These are phyloP conservation scores for Plantago lanceolata DNA, from an alignment of 305 asterid species.

Conservation along the genomic window DNA sequence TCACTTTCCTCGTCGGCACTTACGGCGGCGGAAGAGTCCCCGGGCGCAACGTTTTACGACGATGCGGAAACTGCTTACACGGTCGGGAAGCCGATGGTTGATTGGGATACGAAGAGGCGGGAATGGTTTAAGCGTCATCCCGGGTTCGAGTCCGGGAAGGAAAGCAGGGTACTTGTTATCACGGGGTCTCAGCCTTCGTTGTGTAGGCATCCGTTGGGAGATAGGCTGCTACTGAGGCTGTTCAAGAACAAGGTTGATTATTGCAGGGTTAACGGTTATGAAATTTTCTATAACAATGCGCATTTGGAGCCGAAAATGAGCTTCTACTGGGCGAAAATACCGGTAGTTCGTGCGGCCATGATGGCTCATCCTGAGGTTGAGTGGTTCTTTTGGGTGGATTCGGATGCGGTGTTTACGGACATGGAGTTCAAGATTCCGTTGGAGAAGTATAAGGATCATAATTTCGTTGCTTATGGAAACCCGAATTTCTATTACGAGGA, in stretches of 20 bases:
- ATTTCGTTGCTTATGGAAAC: slow-evolving; percentile 58
- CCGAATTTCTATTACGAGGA: slow-evolving; percentile 35
- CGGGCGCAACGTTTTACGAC: slow-evolving; percentile 45
- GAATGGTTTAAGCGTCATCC: slow-evolving; percentile 53
- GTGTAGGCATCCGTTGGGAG: slow-evolving; percentile 59
- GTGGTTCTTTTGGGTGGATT: slow-evolving; percentile 74
- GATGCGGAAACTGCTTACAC: slow-evolving; percentile 49
- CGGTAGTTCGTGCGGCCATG: slow-evolving; percentile 62
- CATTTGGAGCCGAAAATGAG: slow-evolving; percentile 51
- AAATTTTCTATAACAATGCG: slow-evolving; percentile 55
- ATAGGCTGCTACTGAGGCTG: slow-evolving; percentile 48
- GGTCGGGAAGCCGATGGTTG: slow-evolving; percentile 40
- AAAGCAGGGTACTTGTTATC: slow-evolving; percentile 42
- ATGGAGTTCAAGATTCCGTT: slow-evolving; percentile 67
- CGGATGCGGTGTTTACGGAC: slow-evolving; percentile 70
- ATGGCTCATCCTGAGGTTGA: slow-evolving; percentile 66
- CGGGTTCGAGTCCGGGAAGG: slow-evolving; percentile 15
- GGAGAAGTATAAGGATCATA: slow-evolving; percentile 49
- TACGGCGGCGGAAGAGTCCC: not conserved
- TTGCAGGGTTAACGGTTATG: slow-evolving; percentile 56
- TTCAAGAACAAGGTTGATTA: slow-evolving; percentile 84
- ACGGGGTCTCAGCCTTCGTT: slow-evolving; percentile 67
- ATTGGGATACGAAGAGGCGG: slow-evolving; percentile 55
- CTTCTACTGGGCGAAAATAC: slow-evolving; percentile 64
- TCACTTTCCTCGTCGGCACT: not conserved